Conservation (phyloP, 1,284 basidiomycete species). For the Ustilago nuda region DNA sequence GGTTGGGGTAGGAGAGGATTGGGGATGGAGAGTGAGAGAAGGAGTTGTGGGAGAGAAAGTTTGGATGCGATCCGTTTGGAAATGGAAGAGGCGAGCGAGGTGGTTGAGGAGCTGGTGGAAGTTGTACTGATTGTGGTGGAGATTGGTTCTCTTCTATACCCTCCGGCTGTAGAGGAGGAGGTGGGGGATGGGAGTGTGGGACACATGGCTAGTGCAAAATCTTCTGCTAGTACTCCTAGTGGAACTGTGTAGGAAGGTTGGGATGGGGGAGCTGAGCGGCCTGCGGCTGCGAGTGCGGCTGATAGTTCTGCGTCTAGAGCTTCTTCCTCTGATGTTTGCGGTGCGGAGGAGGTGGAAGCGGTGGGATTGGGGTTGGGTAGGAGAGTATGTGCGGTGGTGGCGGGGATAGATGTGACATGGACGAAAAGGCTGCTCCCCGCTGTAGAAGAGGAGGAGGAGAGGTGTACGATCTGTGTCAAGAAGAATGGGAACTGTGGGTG, state of each 20-base stretch:
- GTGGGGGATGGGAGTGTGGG: not conserved
- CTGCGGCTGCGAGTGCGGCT: constrained; percentile 22
- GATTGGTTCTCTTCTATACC: constrained; percentile 7
- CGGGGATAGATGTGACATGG: constrained; percentile 19
- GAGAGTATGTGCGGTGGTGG: constrained; percentile 12
- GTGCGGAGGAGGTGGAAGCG: not conserved
- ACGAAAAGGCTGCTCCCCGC: constrained; percentile 25
- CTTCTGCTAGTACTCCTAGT: constrained; percentile 19
- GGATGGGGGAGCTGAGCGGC: constrained; percentile 4
- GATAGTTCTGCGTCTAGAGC: constrained; percentile 20
- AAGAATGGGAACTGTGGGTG: constrained; percentile 24
- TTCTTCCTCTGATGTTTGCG: not conserved
- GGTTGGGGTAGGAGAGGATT: constrained; percentile 9
- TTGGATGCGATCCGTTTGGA: constrained; percentile 29
- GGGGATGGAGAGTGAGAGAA: constrained; percentile 53
- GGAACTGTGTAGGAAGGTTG: not conserved
- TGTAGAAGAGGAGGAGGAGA: not conserved
- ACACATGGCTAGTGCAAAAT: constrained; percentile 52
- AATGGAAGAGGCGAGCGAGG: constrained; percentile 22
- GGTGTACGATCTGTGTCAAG: constrained; percentile 29
- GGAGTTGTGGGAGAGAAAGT: constrained; percentile 44
- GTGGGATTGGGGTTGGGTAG: not conserved
- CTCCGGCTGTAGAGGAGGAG: not conserved
- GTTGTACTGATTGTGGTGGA: constrained; percentile 7
- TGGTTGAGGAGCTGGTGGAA: constrained; percentile 7